Evolutionary conservation across 176 grass and related monocot genomes (phyloP).

Genomic region (Musa schizocarpa): DNA sequence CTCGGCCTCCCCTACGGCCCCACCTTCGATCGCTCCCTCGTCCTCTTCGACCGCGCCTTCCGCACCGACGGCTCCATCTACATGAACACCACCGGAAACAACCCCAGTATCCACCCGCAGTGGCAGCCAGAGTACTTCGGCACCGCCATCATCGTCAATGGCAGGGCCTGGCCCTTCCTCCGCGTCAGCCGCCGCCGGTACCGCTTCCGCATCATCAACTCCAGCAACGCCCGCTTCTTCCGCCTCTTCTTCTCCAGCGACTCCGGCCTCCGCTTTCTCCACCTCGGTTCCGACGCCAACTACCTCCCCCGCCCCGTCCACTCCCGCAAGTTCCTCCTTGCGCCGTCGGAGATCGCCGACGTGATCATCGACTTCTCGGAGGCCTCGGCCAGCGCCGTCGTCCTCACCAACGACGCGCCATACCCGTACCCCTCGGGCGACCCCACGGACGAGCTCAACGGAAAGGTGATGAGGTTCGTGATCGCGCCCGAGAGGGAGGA

Average conservation of each 20-base stretch:
- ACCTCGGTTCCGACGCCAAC: conserved; percentile 47
- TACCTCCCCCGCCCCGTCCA: conserved; percentile 48
- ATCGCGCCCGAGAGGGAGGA: conserved; percentile 18
- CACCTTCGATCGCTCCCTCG: conserved; percentile 38
- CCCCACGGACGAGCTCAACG: conserved; percentile 42
- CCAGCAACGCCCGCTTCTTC: conserved; percentile 73
- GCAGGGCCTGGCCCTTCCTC: conserved; percentile 69
- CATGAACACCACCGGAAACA: conserved; percentile 66
- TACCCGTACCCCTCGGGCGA: conserved; percentile 69
- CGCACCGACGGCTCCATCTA: conserved; percentile 35
- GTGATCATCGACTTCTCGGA: conserved; percentile 37
- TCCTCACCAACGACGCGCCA: conserved; percentile 51
- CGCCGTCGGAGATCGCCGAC: conserved; percentile 47
- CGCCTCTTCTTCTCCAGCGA: conserved; percentile 30
- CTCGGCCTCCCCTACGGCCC: conserved; percentile 35
- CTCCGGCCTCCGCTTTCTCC: conserved; percentile 23
- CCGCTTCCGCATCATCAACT: conserved; percentile 69
- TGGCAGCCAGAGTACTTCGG: conserved; percentile 95
- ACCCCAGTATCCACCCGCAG: conserved; percentile 54
- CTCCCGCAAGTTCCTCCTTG: conserved; percentile 30
- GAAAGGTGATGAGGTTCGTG: conserved; percentile 69
- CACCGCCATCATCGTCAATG: conserved; percentile 36
- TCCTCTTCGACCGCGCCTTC: conserved; percentile 61
- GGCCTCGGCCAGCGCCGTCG: neutral
- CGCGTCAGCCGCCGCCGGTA: conserved; percentile 45